Evolutionary conservation across 1,284 basidiomycete genomes (phyloP).

Genomic region (Sporisorium iseilematis-ciliati): DNA sequence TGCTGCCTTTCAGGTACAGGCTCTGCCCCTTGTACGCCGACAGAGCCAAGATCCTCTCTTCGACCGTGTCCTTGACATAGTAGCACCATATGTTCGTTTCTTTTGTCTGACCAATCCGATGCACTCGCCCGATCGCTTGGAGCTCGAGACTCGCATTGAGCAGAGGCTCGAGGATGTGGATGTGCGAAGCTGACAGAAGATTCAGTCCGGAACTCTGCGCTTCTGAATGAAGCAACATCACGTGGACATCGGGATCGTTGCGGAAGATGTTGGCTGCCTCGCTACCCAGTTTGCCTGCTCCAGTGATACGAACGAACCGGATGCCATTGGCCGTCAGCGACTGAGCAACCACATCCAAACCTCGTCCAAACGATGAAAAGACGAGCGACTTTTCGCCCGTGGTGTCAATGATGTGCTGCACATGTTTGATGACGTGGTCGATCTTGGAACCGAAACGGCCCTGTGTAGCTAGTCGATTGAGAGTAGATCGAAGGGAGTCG

Average conservation of each 20-base stretch:
- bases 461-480: slow-evolving; percentile 37
- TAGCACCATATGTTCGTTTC: slow-evolving; percentile 61
- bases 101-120: slow-evolving; percentile 65
- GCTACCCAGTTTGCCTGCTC: slow-evolving; percentile 41
- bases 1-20: slow-evolving; percentile 47
- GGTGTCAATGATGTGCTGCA: slow-evolving; percentile 42
- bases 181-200: slow-evolving; percentile 56
- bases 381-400: slow-evolving; percentile 63
- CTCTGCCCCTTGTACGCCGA: slow-evolving; percentile 53
- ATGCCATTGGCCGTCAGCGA: slow-evolving; percentile 61
- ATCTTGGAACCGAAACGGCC: slow-evolving; percentile 65
- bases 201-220: slow-evolving; percentile 65
- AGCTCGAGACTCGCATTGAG: slow-evolving; percentile 63
- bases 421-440: slow-evolving; percentile 60
- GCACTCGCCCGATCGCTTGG: slow-evolving; percentile 65
- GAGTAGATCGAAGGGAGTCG: slow-evolving; percentile 24
- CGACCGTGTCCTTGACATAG: slow-evolving; percentile 63
- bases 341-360: slow-evolving; percentile 61
- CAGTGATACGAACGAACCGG: slow-evolving; percentile 50
- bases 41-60: slow-evolving; percentile 57
- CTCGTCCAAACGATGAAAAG: slow-evolving; percentile 65
- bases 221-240: slow-evolving; percentile 67
- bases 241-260: slow-evolving; percentile 41
- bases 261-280: slow-evolving; percentile 50
- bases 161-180: slow-evolving; percentile 65